phyloP scores from a whole-genome alignment of 768 basidiomycete genomes.

The Mycena vulgaris region DNA sequence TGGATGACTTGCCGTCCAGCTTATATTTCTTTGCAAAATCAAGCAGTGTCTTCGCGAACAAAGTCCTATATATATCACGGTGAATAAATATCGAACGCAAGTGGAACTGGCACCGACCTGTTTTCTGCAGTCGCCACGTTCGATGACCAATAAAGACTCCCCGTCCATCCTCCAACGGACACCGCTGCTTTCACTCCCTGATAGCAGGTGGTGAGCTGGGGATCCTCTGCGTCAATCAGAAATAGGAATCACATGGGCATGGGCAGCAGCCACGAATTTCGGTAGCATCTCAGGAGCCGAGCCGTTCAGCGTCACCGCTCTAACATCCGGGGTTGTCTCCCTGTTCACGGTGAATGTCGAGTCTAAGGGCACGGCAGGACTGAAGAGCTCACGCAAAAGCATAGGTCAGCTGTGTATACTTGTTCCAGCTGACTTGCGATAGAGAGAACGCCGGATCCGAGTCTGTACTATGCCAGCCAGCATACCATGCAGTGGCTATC shows the following conservation, averaged over 20 bases:
- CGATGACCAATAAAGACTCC: constrained; percentile 74
- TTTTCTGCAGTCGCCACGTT: constrained; percentile 69
- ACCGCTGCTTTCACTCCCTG: constrained; percentile 71
- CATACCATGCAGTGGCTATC: constrained; percentile 60
- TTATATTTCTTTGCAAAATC: constrained; percentile 63
- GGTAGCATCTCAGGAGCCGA: constrained; percentile 66
- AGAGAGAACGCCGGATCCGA: constrained; percentile 45
- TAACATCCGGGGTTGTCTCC: constrained; percentile 44
- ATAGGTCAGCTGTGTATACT: constrained; percentile 63
- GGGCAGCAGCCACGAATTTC: constrained; percentile 67
- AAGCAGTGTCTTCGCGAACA: constrained; percentile 66
- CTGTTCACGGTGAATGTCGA: not conserved
- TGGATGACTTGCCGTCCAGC: too few relatives aligned
- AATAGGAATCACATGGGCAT: constrained; percentile 55
- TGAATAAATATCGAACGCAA: too few relatives aligned
- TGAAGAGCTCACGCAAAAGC: constrained; percentile 65
- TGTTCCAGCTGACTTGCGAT: constrained; percentile 58
- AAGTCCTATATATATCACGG: not conserved
- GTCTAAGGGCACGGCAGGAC: not conserved
- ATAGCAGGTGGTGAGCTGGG: constrained; percentile 43
- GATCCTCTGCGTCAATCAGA: constrained; percentile 33
- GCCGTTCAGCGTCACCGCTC: constrained; percentile 51
- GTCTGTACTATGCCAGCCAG: constrained; percentile 61
- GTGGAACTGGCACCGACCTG: constrained; percentile 32
- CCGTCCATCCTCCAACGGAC: constrained; percentile 79